phyloP scores from a whole-genome alignment of 352 stramenopile genomes.

The Albugo laibachii region DNA sequence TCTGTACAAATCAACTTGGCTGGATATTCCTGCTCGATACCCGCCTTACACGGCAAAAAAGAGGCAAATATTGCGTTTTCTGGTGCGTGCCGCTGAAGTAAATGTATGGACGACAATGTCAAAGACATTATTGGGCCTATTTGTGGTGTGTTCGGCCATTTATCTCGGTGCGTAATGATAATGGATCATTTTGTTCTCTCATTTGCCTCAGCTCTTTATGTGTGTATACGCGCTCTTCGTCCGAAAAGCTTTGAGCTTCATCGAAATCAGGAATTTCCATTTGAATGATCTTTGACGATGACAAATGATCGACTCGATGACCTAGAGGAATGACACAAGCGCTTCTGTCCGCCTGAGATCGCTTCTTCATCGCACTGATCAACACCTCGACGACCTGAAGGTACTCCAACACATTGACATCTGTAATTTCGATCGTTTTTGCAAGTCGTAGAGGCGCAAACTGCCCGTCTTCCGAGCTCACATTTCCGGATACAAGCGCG shows the following conservation, averaged over 20 bases:
- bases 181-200: no score
- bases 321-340: no score
- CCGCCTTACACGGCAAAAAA: conserved; percentile 16
- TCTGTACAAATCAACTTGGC: conserved; percentile 34
- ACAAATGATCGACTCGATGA: no score
- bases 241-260: neutral
- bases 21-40: conserved; percentile 35
- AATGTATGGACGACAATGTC: neutral
- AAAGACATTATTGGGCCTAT: neutral
- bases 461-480: conserved; percentile 5
- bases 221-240: neutral
- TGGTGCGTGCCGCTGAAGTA: neutral
- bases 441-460: conserved; percentile 15
- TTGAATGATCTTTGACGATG: no score
- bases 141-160: neutral
- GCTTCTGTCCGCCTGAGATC: neutral
- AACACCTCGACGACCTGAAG: conserved; percentile 61
- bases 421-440: conserved; percentile 25
- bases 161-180: no score
- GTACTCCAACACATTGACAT: conserved; percentile 52
- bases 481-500: conserved; percentile 21
- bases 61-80: neutral
- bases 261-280: neutral
- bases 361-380: conserved; percentile 26
- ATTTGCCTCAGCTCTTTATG: no score